Percentiles rank a stretch among this genome's conserved stretches.
Evolutionary conservation across 2,329 filamentous ascomycete species (phyloP).

Genomic region (Arachnomyces sp.): DNA sequence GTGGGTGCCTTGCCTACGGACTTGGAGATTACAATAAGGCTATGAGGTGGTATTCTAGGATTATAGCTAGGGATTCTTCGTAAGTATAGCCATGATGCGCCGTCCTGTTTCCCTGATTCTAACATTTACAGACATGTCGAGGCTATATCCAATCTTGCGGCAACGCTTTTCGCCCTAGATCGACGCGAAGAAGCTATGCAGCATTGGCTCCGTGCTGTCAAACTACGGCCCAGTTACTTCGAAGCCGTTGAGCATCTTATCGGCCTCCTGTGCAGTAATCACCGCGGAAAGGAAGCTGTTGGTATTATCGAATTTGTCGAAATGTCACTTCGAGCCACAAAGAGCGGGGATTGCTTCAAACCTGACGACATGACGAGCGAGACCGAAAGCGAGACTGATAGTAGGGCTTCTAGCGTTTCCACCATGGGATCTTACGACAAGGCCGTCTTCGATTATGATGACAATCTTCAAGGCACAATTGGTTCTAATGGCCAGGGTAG

Average conservation of each 20-base stretch:
- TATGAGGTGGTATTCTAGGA: slow-evolving; percentile 46
- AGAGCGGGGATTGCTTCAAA: slow-evolving; percentile 42
- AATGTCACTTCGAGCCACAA: slow-evolving; percentile 50
- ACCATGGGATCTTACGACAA: slow-evolving; percentile 48
- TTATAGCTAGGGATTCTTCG: slow-evolving; percentile 52
- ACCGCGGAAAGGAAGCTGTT: slow-evolving; percentile 76
- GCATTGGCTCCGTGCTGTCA: slow-evolving; percentile 79
- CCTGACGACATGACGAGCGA: slow-evolving; percentile 52
- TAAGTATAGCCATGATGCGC: slow-evolving; percentile 26
- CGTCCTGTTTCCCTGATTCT: slow-evolving; percentile 16
- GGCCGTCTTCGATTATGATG: slow-evolving; percentile 51
- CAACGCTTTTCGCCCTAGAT: slow-evolving; percentile 76
- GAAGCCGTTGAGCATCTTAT: slow-evolving; percentile 94
- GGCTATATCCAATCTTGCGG: slow-evolving; percentile 86
- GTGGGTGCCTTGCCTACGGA: slow-evolving; percentile 86
- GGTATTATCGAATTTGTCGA: slow-evolving; percentile 82
- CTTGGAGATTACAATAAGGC: slow-evolving; percentile 72
- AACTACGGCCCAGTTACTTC: slow-evolving; percentile 75
- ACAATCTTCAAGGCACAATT: slow-evolving; percentile 26
- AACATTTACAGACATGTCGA: slow-evolving; percentile 66
- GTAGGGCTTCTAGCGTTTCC: slow-evolving; percentile 47
- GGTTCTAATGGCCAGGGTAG: slow-evolving; percentile 20
- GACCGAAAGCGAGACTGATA: slow-evolving; percentile 50
- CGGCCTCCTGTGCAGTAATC: slow-evolving; percentile 72
- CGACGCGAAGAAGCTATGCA: slow-evolving; percentile 76